Base-by-base conservation (phyloP, 192 early-diverging fungal genomes). In the Allomyces macrogynus region DNA sequence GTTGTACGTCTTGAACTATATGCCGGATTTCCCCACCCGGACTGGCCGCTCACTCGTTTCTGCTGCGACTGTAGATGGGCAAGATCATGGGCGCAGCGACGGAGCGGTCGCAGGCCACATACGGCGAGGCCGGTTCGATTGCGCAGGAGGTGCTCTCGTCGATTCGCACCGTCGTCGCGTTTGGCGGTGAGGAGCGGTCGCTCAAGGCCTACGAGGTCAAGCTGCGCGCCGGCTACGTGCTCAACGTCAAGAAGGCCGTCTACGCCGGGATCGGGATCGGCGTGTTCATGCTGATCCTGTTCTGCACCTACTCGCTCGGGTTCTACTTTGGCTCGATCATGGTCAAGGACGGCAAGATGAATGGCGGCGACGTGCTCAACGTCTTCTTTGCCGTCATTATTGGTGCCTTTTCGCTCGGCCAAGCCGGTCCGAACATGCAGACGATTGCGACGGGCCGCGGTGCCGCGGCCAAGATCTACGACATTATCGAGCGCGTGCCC, bases 311-410 rank as follows among this genome's bases (percentile, higher is more conserved):
- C 14, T 61, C 60, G 14, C 64, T 24, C 4, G 9, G 32, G 76
- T 23, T 67, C 60, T 22, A 72, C 16, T 87, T 78, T 67, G 87
- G 87, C 54, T 70, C 73, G 20, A 73, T 66, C 3, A 61, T 83
- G 23, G 72, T 89, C 3, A 63, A 71, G 3, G 24, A 72, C 23
- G 71, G 73, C n/a, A 63, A 69, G 44, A 70, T 81, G 64, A 66
- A 23, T 43, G 75, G 75, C 61, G 73, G 73, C 0, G 64, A 71
- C 23, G 86, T 94, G 24, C 71, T 92, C 24, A 88, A 83, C 65
- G 88, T 89, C 57, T 95, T 97, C 70, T 91, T 94, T 71, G 77
- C 88, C 57, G 80, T 97, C 71, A 79, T 95, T 4, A 86, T 95
- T 44, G 93, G 92, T 64, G 75, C 84, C 26, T 63, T 23, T 20